phyloP scores from a whole-genome alignment of 352 stramenopile genomes.

The Pythium apleroticum region DNA sequence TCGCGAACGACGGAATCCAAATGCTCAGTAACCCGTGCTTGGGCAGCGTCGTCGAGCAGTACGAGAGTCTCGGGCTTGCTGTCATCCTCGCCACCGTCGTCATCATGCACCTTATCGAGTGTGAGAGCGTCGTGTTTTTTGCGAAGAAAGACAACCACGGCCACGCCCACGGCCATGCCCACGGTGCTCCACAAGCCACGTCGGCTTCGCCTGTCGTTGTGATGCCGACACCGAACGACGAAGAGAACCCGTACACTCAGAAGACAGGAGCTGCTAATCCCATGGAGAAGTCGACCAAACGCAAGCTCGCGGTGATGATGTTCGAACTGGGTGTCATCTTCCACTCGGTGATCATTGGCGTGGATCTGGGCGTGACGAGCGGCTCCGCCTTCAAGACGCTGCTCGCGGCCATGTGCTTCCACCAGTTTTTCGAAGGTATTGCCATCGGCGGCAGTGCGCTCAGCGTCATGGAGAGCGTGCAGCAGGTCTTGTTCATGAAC shows the following conservation, averaged over 20 bases:
- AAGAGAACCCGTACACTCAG: constrained; percentile 5
- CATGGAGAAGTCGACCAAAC: constrained; percentile 23
- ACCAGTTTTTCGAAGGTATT: constrained; percentile 77
- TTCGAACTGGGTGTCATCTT: constrained; percentile 58
- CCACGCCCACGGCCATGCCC: constrained; percentile 35
- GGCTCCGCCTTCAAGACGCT: constrained; percentile 55
- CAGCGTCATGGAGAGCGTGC: constrained; percentile 32
- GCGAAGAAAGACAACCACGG: constrained; percentile 27
- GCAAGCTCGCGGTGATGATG: constrained; percentile 45
- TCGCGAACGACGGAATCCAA: constrained; percentile 60
- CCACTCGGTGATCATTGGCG: constrained; percentile 66
- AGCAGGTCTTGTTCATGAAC: constrained; percentile 45
- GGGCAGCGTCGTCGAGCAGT: constrained; percentile 44
- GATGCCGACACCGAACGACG: constrained; percentile 17
- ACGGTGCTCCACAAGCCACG: neutral
- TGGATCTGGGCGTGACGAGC: constrained; percentile 56
- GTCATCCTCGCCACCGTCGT: constrained; percentile 63
- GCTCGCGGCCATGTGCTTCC: constrained; percentile 62
- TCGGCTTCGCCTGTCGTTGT: neutral
- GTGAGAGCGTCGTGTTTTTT: constrained; percentile 59
- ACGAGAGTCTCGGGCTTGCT: constrained; percentile 49
- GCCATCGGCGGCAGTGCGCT: constrained; percentile 48
- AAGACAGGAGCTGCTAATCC: neutral
- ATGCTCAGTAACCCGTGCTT: constrained; percentile 62
- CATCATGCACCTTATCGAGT: constrained; percentile 71